Percentiles rank a stretch among this genome's conserved stretches.
phyloP scores from a whole-genome alignment of 768 basidiomycete species.

The Russula foetens region DNA sequence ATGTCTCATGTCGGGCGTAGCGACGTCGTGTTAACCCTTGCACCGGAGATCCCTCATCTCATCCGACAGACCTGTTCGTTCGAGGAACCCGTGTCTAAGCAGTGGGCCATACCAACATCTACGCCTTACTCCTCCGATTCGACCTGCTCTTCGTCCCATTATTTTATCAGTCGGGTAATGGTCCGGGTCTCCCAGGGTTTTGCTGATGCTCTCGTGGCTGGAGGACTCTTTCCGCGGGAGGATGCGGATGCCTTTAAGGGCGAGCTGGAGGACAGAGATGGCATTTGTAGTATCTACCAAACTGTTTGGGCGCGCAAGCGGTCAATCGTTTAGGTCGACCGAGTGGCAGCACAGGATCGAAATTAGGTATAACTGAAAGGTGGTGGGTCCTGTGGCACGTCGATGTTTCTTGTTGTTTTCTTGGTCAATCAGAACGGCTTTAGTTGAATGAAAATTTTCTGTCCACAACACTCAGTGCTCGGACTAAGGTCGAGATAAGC shows the following conservation, averaged over 20 bases:
- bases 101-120: conserved; percentile 16
- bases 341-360: too few relatives aligned
- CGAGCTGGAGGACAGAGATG: background rate
- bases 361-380: background rate
- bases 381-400: background rate
- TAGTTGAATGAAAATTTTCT: too few relatives aligned
- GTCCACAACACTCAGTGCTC: too few relatives aligned
- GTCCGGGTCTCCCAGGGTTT: background rate
- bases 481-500: too few relatives aligned
- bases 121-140: background rate
- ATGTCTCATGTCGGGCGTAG: background rate
- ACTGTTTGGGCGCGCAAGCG: conserved; percentile 16
- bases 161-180: conserved; percentile 7
- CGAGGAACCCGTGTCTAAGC: conserved; percentile 2
- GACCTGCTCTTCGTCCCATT: background rate
- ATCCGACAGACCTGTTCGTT: conserved; percentile 6
- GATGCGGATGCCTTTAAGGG: conserved; percentile 8
- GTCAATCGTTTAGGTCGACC: background rate
- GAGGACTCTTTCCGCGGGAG: background rate
- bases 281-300: conserved; percentile 11
- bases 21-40: conserved; percentile 2
- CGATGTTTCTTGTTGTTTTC: background rate
- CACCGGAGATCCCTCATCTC: conserved; percentile 4
- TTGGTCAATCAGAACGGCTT: too few relatives aligned
- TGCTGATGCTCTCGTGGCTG: conserved; percentile 10